Base-by-base conservation (phyloP, 495 filamentous ascomycete genomes). In the Neurospora hispaniola region DNA sequence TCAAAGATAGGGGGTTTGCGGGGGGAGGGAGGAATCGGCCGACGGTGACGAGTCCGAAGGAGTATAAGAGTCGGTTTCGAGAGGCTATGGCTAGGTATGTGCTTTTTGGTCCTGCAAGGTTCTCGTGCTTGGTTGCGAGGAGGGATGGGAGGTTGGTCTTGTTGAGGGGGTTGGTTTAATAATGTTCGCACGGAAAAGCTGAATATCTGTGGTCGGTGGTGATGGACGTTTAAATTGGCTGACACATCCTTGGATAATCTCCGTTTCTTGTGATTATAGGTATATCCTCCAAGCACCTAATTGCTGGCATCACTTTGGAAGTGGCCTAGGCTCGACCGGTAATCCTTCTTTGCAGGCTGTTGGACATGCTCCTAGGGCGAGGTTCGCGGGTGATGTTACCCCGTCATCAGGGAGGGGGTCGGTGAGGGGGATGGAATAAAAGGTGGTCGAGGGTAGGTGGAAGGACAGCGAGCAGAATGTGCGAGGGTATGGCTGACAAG, bases 51-150 rank as follows among this genome's bases (percentile, higher is more conserved):
- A 97, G 93, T 82, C 96, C 96, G 10, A 97, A 93, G 82, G 96
- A 99, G 82, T 98, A 99, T 80, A 96, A 98, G 82, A 92, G 90
- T 75, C 90, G 96, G 62, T 99, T 99, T 82, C 85, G 96, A 74
- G 94, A 97, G 83, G 94, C 96, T 27, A 99, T 99, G 94, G 91
- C 93, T 72, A 88, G 94, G 87, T 98, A 96, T 81, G 92, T 93
- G 14, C 59, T 85, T 77, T 88, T 88, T 68, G 4, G n/a, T n/a
- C 2, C 20, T 59, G 35, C 44, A 18, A 62, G 39, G 27, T 31
- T 31, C 35, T 8, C 54, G 44, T 71, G 70, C 35, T 69, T 23
- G 20, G n/a, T 66, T 8, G 3, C 0, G 27, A 31, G 23, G 27
- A 38, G 54, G 11, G 14, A n/a, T 31, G 69, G 41, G 35, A 11